Evolutionary conservation across 2,329 filamentous ascomycete genomes (phyloP).

Genomic region (Eurotiales sp.): DNA sequence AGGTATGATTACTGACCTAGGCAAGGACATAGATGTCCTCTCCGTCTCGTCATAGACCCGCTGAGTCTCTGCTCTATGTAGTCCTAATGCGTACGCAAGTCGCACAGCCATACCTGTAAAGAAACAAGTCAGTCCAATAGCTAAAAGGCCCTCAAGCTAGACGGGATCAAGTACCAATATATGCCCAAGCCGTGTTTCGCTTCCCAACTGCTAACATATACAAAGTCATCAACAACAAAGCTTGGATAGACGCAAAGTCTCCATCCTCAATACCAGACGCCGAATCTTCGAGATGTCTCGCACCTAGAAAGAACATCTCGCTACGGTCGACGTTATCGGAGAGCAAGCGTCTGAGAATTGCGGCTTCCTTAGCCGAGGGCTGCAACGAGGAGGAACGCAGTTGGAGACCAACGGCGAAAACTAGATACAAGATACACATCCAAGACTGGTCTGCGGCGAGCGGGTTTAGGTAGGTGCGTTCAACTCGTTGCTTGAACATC

Average conservation of each 20-base stretch:
- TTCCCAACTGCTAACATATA: slow-evolving; percentile 62
- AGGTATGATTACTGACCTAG: slow-evolving; percentile 18
- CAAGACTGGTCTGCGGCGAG: slow-evolving; percentile 49
- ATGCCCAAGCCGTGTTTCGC: slow-evolving; percentile 60
- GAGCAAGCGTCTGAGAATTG: slow-evolving; percentile 51
- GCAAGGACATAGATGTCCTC: slow-evolving; percentile 15
- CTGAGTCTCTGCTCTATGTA: slow-evolving; percentile 58
- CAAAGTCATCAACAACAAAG: slow-evolving; percentile 59
- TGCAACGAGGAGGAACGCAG: slow-evolving; percentile 23
- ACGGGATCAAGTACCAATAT: slow-evolving; percentile 50
- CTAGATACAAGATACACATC: slow-evolving; percentile 59
- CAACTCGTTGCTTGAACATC: slow-evolving; percentile 48
- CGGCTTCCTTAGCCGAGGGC: slow-evolving; percentile 38
- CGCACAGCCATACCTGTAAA: slow-evolving; percentile 60
- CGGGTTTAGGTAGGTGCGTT: slow-evolving; percentile 54
- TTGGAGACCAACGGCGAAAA: slow-evolving; percentile 60
- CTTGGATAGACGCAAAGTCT: slow-evolving; percentile 63
- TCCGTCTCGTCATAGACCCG: slow-evolving; percentile 24
- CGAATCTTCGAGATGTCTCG: slow-evolving; percentile 51
- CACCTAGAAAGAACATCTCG: slow-evolving; percentile 61
- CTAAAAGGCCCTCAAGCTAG: not conserved
- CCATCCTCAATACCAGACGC: slow-evolving; percentile 56
- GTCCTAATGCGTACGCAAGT: slow-evolving; percentile 59
- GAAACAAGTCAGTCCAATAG: slow-evolving; percentile 18
- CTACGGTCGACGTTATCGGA: slow-evolving; percentile 50